These are phyloP conservation scores for Populus tremula DNA, from an alignment of 345 rosid species.

Conservation along the genomic window DNA sequence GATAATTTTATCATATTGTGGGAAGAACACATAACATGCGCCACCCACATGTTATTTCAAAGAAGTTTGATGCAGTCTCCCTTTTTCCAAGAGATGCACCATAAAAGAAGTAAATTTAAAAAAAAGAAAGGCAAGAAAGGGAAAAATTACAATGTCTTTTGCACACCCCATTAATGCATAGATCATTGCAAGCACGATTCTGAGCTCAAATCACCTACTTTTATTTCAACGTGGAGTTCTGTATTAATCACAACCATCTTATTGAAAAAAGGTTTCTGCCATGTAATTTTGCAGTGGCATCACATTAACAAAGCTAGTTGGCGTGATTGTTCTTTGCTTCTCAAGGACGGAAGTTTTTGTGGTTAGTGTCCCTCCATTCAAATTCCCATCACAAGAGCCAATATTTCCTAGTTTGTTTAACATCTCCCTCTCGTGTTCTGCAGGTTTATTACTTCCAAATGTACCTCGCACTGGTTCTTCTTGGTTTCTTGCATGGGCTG, in stretches of 20 bases:
- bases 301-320: constrained; percentile 88
- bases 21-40: background rate
- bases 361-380: constrained; percentile 38
- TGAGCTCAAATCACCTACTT: no score
- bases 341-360: constrained; percentile 93
- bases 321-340: constrained; percentile 93
- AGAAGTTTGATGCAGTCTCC: background rate
- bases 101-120: background rate
- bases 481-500: constrained; percentile 93
- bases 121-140: background rate
- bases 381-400: background rate
- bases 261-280: background rate
- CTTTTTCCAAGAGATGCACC: background rate
- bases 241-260: background rate
- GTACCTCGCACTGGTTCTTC: constrained; percentile 91
- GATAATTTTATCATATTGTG: background rate
- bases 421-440: background rate
- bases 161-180: background rate
- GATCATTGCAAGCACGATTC: background rate
- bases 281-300: constrained; percentile 62
- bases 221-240: background rate
- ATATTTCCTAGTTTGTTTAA: background rate
- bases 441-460: constrained; percentile 97
- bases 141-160: background rate
- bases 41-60: background rate